Conservation (phyloP, 352 stramenopile species). For the Phytophthora kernoviae region DNA sequence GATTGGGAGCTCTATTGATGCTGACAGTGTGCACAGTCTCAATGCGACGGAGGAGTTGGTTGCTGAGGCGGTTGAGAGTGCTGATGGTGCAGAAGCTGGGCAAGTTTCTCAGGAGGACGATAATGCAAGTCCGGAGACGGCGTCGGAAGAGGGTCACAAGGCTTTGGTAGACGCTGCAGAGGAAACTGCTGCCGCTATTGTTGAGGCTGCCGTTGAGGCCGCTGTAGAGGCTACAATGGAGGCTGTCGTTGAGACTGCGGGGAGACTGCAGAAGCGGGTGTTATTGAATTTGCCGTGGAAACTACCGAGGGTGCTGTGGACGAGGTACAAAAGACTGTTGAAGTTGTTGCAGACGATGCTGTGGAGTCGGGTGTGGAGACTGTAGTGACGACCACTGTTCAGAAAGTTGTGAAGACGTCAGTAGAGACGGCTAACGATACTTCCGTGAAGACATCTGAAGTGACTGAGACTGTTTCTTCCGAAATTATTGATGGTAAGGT, state of each 20-base stretch:
- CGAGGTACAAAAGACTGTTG: no score
- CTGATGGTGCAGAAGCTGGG: conserved; percentile 29
- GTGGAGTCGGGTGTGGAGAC: no score
- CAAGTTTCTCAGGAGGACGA: no score
- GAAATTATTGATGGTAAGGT: background rate
- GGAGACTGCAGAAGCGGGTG: background rate
- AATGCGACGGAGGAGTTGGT: conserved; percentile 3
- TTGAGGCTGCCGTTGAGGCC: background rate
- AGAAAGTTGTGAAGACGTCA: background rate
- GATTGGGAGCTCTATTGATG: conserved; percentile 17
- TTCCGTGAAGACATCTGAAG: background rate
- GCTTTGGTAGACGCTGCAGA: background rate
- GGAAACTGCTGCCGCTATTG: background rate
- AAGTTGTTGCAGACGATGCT: background rate
- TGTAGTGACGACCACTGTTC: background rate
- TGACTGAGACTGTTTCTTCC: background rate
- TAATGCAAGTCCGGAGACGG: conserved; percentile 1
- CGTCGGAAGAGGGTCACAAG: background rate
- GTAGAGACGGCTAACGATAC: background rate
- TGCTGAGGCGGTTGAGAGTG: conserved; percentile 15
- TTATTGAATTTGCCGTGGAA: background rate
- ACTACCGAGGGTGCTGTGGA: background rate
- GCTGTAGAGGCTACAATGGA: background rate
- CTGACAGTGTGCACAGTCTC: conserved; percentile 18
- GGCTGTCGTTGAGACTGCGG: background rate